phyloP scores from a whole-genome alignment of 331 rosid genomes.

The Phaseolus coccineus region DNA sequence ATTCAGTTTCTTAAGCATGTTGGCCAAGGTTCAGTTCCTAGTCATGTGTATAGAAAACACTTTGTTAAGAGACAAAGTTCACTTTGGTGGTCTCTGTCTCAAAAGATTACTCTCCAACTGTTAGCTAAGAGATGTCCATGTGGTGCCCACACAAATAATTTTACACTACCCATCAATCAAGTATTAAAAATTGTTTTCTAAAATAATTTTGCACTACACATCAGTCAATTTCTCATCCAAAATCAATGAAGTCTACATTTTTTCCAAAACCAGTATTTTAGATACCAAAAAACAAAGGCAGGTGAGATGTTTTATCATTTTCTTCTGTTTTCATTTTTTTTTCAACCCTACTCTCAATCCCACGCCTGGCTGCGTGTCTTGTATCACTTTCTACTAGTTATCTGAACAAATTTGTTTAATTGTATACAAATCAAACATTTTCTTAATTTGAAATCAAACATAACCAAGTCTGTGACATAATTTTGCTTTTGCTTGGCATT shows the following conservation, averaged over 20 bases:
- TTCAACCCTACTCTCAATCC: background rate
- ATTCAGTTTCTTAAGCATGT: background rate
- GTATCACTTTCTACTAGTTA: too few species aligned
- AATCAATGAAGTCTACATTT: background rate
- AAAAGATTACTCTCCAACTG: background rate
- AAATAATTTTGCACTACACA: too few species aligned
- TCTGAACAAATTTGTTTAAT: background rate
- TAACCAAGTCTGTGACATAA: conserved; percentile 1
- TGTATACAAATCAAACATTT: too few species aligned
- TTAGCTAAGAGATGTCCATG: background rate
- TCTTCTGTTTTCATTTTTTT: background rate
- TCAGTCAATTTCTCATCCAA: background rate
- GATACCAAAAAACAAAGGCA: background rate
- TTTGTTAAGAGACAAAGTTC: background rate
- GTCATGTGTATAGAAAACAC: background rate
- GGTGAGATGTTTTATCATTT: too few species aligned
- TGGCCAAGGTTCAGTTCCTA: background rate
- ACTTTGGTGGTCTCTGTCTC: background rate
- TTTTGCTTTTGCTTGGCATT: conserved; percentile 29
- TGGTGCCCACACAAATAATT: background rate
- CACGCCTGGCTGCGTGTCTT: too few species aligned
- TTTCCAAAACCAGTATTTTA: background rate
- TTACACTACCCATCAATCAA: too few species aligned
- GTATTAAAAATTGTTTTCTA: too few species aligned
- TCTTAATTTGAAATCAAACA: too few species aligned